These are phyloP conservation scores for Adansonia madagascariensis DNA, from an alignment of 441 rosid genomes.

Conservation along the genomic window DNA sequence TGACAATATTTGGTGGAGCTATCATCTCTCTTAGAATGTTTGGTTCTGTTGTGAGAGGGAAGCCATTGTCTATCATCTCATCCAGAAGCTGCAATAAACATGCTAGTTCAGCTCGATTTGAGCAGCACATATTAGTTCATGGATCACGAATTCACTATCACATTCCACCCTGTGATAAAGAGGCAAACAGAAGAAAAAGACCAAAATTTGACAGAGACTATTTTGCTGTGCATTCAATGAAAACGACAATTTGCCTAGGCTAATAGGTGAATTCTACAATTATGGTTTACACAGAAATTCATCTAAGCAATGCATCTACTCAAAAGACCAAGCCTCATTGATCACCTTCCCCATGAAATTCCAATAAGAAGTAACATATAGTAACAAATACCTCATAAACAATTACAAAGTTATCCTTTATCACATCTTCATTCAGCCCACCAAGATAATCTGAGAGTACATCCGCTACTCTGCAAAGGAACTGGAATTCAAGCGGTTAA, in stretches of 20 bases:
- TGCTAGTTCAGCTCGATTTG: conserved; percentile 23
- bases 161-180: conserved; percentile 1
- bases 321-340: not conserved
- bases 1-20: conserved; percentile 87
- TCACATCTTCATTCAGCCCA: conserved; percentile 87
- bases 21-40: conserved; percentile 94
- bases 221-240: not conserved
- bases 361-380: not conserved
- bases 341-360: not conserved
- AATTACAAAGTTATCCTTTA: conserved; percentile 92
- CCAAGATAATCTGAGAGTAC: conserved; percentile 88
- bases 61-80: conserved; percentile 99
- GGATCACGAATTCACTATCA: not conserved
- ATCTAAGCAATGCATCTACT: conserved; percentile 2
- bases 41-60: conserved; percentile 94
- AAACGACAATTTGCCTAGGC: not conserved
- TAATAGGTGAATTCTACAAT: not conserved
- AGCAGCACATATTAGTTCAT: conserved; percentile 4
- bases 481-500: conserved; percentile 51
- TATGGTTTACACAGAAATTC: conserved; percentile 12
- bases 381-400: conserved; percentile 76
- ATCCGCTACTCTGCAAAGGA: conserved; percentile 90
- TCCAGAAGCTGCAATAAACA: conserved; percentile 75
- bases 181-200: not conserved
- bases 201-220: not conserved